Evolutionary conservation across 331 rosid species (phyloP).

Genomic region (Stylosanthes scabra): DNA sequence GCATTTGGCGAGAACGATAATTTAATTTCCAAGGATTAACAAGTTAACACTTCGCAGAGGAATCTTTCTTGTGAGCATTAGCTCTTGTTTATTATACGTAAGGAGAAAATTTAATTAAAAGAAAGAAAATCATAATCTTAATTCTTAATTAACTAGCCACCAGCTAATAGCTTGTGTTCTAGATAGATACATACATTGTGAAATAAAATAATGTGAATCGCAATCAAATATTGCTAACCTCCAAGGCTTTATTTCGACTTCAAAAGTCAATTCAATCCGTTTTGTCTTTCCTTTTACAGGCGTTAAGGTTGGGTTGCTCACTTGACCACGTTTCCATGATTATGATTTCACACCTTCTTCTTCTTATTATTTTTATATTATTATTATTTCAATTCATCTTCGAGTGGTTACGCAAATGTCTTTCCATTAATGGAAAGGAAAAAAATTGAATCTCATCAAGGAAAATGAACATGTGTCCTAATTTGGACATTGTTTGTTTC

Average conservation of each 20-base stretch:
- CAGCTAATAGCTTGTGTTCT: no score
- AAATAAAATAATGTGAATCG: no score
- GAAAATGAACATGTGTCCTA: slow-evolving; percentile 20
- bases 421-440: slow-evolving; percentile 25
- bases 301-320: slow-evolving; percentile 38
- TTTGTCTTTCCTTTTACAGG: slow-evolving; percentile 37
- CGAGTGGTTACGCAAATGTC: slow-evolving; percentile 33
- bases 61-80: slow-evolving; percentile 21
- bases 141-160: background rate
- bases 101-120: background rate
- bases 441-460: slow-evolving; percentile 13
- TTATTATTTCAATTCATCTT: slow-evolving; percentile 8
- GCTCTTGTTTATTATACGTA: background rate
- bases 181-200: background rate
- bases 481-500: slow-evolving; percentile 17
- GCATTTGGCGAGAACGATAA: slow-evolving; percentile 18
- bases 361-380: background rate
- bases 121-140: background rate
- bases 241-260: background rate
- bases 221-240: background rate
- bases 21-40: background rate
- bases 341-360: slow-evolving; percentile 31
- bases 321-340: slow-evolving; percentile 37
- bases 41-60: slow-evolving; percentile 7
- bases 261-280: slow-evolving; percentile 21